phyloP scores from a whole-genome alignment of 257 asterid species.

The Salvia miltiorrhiza region DNA sequence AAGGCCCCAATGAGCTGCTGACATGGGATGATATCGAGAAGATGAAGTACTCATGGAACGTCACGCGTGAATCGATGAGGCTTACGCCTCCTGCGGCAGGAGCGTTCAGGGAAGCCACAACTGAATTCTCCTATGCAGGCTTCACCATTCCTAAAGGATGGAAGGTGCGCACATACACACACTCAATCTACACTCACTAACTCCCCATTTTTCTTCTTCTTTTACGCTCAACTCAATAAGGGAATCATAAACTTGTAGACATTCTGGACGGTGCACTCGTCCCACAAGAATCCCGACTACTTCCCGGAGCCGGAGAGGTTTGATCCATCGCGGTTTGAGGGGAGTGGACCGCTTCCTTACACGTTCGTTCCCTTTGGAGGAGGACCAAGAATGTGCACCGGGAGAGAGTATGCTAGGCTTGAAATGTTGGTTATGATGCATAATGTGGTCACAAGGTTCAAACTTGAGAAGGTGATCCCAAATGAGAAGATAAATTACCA shows the following conservation, averaged over 20 bases:
- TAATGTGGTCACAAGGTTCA: conserved; percentile 46
- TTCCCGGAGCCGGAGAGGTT: conserved; percentile 37
- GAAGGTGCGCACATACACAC: conserved; percentile 35
- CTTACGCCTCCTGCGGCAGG: conserved; percentile 50
- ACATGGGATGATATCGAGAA: conserved; percentile 55
- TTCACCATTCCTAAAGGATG: conserved; percentile 63
- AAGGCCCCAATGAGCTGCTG: conserved; percentile 38
- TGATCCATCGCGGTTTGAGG: conserved; percentile 33
- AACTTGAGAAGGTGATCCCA: conserved; percentile 38
- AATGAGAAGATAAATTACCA: conserved; percentile 44
- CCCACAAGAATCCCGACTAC: conserved; percentile 45
- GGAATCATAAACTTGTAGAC: conserved; percentile 24
- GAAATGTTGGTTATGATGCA: conserved; percentile 48
- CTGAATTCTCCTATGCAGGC: conserved; percentile 51
- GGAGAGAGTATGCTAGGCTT: conserved; percentile 50
- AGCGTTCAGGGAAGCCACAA: conserved; percentile 42
- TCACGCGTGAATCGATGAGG: conserved; percentile 53
- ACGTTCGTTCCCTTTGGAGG: conserved; percentile 53
- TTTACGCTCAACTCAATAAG: background rate
- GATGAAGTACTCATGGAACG: conserved; percentile 63
- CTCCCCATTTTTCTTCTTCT: background rate
- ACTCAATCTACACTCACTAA: background rate
- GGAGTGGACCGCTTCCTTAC: conserved; percentile 50
- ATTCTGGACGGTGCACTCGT: conserved; percentile 52
- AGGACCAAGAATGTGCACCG: conserved; percentile 51